Conservation (phyloP, 1,284 basidiomycete genomes). For the Neonothopanus nambi region DNA sequence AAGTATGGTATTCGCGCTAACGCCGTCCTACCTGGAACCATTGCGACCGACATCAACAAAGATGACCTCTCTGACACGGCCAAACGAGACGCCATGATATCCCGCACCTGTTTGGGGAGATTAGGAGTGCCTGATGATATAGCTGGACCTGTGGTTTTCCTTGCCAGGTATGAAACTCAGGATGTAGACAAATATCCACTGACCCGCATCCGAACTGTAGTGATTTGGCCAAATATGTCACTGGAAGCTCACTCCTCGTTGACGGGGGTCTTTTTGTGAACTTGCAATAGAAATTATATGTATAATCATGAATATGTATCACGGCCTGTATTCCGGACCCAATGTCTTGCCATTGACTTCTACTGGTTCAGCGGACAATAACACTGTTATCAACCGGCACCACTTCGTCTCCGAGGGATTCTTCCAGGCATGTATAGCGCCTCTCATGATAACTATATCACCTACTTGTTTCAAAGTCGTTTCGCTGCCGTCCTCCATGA, state of each 20-base stretch:
- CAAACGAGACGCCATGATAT: constrained; percentile 69
- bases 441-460: constrained; percentile 58
- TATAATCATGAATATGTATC: neutral
- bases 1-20: constrained; percentile 77
- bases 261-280: constrained; percentile 83
- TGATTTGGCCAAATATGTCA: constrained; percentile 75
- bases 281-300: constrained; percentile 51
- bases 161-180: constrained; percentile 38
- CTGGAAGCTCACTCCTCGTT: constrained; percentile 66
- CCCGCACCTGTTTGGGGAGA: constrained; percentile 67
- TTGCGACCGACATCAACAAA: constrained; percentile 75
- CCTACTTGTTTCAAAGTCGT: constrained; percentile 55
- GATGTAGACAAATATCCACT: neutral
- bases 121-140: constrained; percentile 75
- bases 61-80: constrained; percentile 65
- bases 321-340: constrained; percentile 25
- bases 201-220: constrained; percentile 28
- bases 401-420: constrained; percentile 51
- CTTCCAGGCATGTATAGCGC: constrained; percentile 61
- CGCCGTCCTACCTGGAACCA: constrained; percentile 69
- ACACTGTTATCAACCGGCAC: constrained; percentile 53
- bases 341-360: constrained; percentile 46
- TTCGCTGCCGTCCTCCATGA: constrained; percentile 59
- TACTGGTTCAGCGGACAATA: constrained; percentile 56
- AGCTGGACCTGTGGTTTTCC: constrained; percentile 76